phyloP scores from a whole-genome alignment of 768 basidiomycete genomes.

The Chiua virens region DNA sequence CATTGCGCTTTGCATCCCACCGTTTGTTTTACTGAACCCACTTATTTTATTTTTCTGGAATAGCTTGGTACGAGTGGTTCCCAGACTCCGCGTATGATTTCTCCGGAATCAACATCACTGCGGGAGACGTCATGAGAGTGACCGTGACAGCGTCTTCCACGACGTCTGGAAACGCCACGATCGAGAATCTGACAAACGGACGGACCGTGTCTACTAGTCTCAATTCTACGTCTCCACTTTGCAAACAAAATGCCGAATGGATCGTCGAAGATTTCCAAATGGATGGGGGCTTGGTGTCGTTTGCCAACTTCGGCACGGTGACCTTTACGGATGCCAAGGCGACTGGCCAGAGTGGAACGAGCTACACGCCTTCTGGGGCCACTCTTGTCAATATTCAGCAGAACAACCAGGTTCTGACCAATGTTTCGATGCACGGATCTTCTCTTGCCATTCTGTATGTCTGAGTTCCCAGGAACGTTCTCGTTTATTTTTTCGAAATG shows the following conservation, averaged over 20 bases:
- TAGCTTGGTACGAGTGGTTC: too few relatives aligned
- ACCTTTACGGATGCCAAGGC: conserved; percentile 1
- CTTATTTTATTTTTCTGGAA: too few relatives aligned
- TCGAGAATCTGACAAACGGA: background rate
- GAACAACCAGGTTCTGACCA: too few relatives aligned
- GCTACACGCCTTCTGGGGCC: background rate
- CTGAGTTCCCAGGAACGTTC: too few relatives aligned
- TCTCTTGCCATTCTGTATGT: too few relatives aligned
- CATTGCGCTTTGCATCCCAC: too few relatives aligned
- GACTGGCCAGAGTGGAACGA: background rate
- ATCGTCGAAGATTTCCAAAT: background rate
- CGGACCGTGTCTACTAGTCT: background rate
- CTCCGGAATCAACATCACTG: background rate
- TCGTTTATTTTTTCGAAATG: too few relatives aligned
- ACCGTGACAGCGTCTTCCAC: background rate
- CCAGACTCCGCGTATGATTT: background rate
- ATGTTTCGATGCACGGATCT: too few relatives aligned
- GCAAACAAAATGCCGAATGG: background rate
- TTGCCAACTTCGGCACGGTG: conserved; percentile 1
- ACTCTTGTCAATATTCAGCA: too few relatives aligned
- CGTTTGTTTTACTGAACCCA: too few relatives aligned
- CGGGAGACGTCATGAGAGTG: background rate
- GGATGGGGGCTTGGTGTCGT: background rate
- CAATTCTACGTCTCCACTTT: background rate
- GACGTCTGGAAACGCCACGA: background rate